A percentile compares a stretch with the other conserved stretches of the same genome.
Conservation (phyloP, 257 asterid species). For the Solanum appendiculatum region DNA sequence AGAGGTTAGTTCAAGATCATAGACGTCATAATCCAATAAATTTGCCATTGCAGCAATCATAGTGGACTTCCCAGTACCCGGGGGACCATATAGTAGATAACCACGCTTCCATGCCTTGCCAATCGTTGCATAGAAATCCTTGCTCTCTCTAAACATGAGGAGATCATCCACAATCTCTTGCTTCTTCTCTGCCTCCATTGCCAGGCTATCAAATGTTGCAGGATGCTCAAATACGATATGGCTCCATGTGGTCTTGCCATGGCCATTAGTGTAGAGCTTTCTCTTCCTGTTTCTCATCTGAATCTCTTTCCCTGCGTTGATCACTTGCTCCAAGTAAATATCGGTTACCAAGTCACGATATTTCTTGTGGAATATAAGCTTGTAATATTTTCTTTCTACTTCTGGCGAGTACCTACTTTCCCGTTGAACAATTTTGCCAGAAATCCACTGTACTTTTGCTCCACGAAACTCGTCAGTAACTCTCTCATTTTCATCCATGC, state of each 20-base stretch:
- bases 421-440: conserved; percentile 10
- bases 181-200: conserved; percentile 13
- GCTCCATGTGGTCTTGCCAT: conserved; percentile 6
- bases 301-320: conserved; percentile 11
- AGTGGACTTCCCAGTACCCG: conserved; percentile 17
- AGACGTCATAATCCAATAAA: conserved; percentile 12
- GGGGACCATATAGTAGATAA: conserved; percentile 4
- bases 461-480: conserved; percentile 27
- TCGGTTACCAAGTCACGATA: conserved; percentile 4
- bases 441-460: conserved; percentile 25
- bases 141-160: conserved; percentile 2
- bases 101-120: background rate
- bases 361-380: conserved; percentile 18
- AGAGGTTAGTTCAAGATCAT: conserved; percentile 15
- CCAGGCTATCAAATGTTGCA: conserved; percentile 9
- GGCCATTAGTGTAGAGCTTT: conserved; percentile 19
- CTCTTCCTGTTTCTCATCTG: conserved; percentile 3
- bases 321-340: conserved; percentile 19
- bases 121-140: conserved; percentile 3
- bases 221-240: conserved; percentile 20
- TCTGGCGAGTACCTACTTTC: background rate
- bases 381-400: conserved; percentile 5
- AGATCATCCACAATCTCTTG: conserved; percentile 10
- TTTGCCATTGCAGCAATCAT: conserved; percentile 26
- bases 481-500: conserved; percentile 39